A percentile compares a stretch with the other conserved stretches of the same genome.
Evolutionary conservation across 1,139 yeast species (phyloP).

Genomic region (Yamadazyma membranifaciens): DNA sequence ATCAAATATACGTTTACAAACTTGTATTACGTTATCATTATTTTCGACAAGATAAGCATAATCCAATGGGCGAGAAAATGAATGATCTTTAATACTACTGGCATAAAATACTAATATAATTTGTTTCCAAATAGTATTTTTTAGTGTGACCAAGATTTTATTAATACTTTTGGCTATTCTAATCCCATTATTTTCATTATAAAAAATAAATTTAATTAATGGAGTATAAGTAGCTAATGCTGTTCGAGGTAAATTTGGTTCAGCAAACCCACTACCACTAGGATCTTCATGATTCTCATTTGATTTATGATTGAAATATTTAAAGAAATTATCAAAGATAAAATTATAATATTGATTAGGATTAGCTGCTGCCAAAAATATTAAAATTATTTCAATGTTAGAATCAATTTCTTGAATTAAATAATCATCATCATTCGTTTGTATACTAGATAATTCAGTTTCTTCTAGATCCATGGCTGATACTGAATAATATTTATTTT

Average conservation of each 20-base stretch:
- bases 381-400: constrained; percentile 22
- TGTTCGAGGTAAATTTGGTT: constrained; percentile 44
- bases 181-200: constrained; percentile 38
- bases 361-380: constrained; percentile 56
- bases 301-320: constrained; percentile 23
- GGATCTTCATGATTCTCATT: constrained; percentile 35
- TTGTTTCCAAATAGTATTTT: constrained; percentile 54
- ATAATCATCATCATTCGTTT: not conserved
- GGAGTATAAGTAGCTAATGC: constrained; percentile 45
- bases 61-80: constrained; percentile 56
- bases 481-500: constrained; percentile 10
- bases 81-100: constrained; percentile 52
- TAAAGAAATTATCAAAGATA: constrained; percentile 35
- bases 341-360: constrained; percentile 48
- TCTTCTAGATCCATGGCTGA: constrained; percentile 1
- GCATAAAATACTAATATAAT: constrained; percentile 51
- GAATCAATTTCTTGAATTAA: constrained; percentile 14
- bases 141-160: constrained; percentile 39
- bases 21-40: constrained; percentile 25
- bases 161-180: constrained; percentile 40
- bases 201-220: constrained; percentile 47
- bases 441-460: not conserved
- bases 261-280: constrained; percentile 28
- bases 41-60: constrained; percentile 30
- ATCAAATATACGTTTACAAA: constrained; percentile 34